phyloP scores from a whole-genome alignment of 2,329 filamentous ascomycete species.

The Aspergillus sp. region DNA sequence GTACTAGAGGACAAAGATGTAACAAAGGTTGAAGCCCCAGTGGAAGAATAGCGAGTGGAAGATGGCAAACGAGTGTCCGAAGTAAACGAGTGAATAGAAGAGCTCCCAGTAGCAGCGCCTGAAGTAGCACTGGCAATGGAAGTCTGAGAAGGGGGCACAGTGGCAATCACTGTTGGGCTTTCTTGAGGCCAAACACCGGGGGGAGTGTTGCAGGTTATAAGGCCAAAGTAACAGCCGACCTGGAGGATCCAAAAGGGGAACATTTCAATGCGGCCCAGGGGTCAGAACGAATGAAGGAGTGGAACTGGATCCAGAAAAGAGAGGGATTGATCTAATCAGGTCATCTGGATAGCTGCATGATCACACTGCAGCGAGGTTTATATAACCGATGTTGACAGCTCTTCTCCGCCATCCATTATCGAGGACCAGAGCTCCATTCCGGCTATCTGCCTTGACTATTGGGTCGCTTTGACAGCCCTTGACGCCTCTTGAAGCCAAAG shows the following conservation, averaged over 20 bases:
- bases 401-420: too few relatives aligned
- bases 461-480: too few relatives aligned
- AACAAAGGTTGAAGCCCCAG: too few relatives aligned
- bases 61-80: neutral
- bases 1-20: too few relatives aligned
- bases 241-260: slow-evolving; percentile 17
- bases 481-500: too few relatives aligned
- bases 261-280: slow-evolving; percentile 18
- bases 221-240: slow-evolving; percentile 22
- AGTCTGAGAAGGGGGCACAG: slow-evolving; percentile 9
- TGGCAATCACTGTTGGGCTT: slow-evolving; percentile 19
- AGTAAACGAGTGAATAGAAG: slow-evolving; percentile 8
- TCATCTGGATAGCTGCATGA: too few relatives aligned
- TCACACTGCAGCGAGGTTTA: too few relatives aligned
- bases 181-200: slow-evolving; percentile 22
- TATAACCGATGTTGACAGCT: too few relatives aligned
- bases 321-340: too few relatives aligned
- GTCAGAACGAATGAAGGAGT: neutral
- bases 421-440: too few relatives aligned
- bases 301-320: too few relatives aligned
- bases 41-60: slow-evolving; percentile 2
- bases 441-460: too few relatives aligned
- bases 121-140: neutral
- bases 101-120: slow-evolving; percentile 3
- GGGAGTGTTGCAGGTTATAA: slow-evolving; percentile 28